Evolutionary conservation across 306 rosid genomes (phyloP).

Genomic region (Vigna unguiculata): DNA sequence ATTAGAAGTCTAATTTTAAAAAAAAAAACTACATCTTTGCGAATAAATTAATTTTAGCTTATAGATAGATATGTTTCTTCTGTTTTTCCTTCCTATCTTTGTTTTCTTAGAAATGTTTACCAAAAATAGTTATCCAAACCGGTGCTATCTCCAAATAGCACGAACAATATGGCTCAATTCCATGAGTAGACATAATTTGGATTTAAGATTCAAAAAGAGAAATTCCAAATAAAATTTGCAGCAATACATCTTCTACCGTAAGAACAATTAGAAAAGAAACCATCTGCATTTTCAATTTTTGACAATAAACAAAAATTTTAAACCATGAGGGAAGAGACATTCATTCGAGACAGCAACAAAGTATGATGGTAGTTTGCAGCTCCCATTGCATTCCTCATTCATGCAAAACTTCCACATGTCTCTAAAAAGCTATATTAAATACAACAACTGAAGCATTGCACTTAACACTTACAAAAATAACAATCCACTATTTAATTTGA

Average conservation of each 20-base stretch:
- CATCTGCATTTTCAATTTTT: conserved; percentile 26
- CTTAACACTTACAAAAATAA: conserved; percentile 12
- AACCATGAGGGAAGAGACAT: conserved; percentile 2
- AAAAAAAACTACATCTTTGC: too few relatives aligned
- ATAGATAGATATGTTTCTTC: too few relatives aligned
- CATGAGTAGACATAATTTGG: conserved; percentile 14
- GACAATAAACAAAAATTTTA: background rate
- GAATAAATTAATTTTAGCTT: too few relatives aligned
- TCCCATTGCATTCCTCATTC: background rate
- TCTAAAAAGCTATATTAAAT: background rate
- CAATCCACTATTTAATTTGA: background rate
- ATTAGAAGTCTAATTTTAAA: too few relatives aligned
- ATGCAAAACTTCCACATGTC: conserved; percentile 9
- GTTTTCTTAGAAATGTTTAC: too few relatives aligned
- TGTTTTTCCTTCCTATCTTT: too few relatives aligned
- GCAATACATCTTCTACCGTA: background rate
- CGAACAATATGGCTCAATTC: conserved; percentile 5
- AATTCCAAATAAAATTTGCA: conserved; percentile 13
- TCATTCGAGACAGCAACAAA: conserved; percentile 29
- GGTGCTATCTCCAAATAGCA: background rate
- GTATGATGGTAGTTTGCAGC: conserved; percentile 13
- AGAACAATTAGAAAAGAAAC: conserved; percentile 6
- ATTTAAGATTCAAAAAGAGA: background rate
- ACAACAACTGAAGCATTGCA: background rate
- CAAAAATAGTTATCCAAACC: too few relatives aligned